Base-by-base conservation (phyloP, 2,329 filamentous ascomycete genomes). In the Pseudogymnoascus sp. region DNA sequence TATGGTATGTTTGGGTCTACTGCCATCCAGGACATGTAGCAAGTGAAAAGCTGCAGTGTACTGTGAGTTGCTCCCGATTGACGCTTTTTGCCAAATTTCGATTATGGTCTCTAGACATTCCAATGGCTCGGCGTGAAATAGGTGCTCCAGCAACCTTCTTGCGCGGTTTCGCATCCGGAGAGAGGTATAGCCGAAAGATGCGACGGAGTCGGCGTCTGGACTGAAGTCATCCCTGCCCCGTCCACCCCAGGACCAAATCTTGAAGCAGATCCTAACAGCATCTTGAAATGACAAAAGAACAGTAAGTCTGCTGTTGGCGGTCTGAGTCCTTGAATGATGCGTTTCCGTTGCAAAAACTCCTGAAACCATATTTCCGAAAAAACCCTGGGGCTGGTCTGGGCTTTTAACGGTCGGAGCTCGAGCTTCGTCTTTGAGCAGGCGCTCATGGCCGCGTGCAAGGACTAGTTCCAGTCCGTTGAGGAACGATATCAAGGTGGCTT, bases 281-380 rank as follows among this genome's bases (percentile, higher is more conserved):
- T 99, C 95, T 73, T 97, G 93, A 71, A 99, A 96, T 9, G 92
- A 95, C n/a, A 99, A 80, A 43, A 97, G 80, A 18, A 99, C 93
- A 0, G 94, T 97, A 20, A 99, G 80, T 50, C 93, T 85, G 68
- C 94, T 93, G 69, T 97, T 99, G 7, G 92, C 91, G n/a, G 90
- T 91, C 6, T 87, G 85, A 62, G 87, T 91, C 57, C 91, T 86
- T n/a, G 85, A 82, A 63, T 92, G 89, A 1, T 82, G 85, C 0
- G 83, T 79, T 62, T 97, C 91, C 0, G 88, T 84, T 37, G 90
- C 82, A 71, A 96, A 96, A 0, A 96, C 90, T 1, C 91, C 91
- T 0, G 91, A 94, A 1, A 96, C 90, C 84, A 97, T 96, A 67
- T 90, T 96, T 47, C 91, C 91, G 69, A 97, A 96, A 71, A 97